phyloP scores from a whole-genome alignment of 1,284 basidiomycete species.

The Ceratobasidium sp. region DNA sequence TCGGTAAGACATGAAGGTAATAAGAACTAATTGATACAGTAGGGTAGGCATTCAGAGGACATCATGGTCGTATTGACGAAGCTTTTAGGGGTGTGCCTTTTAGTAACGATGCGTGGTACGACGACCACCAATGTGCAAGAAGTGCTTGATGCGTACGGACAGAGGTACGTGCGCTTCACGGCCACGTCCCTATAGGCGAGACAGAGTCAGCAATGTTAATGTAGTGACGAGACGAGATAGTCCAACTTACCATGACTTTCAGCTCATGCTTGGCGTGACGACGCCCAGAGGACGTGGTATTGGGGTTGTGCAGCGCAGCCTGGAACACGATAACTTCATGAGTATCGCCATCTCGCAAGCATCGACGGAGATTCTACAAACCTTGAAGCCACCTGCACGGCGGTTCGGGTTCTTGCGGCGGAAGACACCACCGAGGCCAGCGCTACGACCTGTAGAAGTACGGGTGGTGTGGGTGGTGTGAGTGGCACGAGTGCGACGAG shows the following conservation, averaged over 20 bases:
- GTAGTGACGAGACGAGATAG: not conserved
- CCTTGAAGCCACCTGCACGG: constrained; percentile 67
- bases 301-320: constrained; percentile 67
- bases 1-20: not conserved
- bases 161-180: constrained; percentile 51
- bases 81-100: not conserved
- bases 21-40: constrained; percentile 22
- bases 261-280: constrained; percentile 31
- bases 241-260: constrained; percentile 18
- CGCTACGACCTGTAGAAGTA: constrained; percentile 47
- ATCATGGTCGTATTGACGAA: constrained; percentile 24
- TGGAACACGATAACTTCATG: constrained; percentile 11
- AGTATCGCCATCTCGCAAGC: not conserved
- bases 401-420: constrained; percentile 63
- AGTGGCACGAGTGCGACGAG: constrained; percentile 38
- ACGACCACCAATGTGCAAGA: constrained; percentile 53
- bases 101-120: constrained; percentile 35
- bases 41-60: constrained; percentile 37
- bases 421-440: constrained; percentile 56
- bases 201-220: constrained; percentile 1
- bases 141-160: constrained; percentile 49
- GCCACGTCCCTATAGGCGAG: constrained; percentile 48
- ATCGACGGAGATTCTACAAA: constrained; percentile 50
- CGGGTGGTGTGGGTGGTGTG: constrained; percentile 41
- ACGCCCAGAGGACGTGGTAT: constrained; percentile 50